Conservation (phyloP, 2,329 filamentous ascomycete species). For the Claviceps purpurea region DNA sequence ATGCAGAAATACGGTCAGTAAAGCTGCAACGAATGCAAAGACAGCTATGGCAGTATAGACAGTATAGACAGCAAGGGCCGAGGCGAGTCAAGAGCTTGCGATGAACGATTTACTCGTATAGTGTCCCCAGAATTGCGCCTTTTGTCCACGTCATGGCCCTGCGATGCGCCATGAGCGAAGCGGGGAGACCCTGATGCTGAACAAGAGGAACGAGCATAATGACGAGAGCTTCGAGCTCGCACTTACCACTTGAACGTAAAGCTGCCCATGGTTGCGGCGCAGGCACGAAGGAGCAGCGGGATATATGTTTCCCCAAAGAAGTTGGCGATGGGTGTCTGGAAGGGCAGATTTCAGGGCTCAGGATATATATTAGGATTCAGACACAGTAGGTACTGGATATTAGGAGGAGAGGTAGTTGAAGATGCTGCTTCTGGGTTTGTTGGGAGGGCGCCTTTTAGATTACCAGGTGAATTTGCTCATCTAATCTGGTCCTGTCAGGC, state of each 20-base stretch:
- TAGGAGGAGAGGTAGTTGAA: no score
- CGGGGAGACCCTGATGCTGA: background rate
- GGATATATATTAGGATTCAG: no score
- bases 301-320: background rate
- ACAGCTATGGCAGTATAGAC: no score
- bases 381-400: no score
- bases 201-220: no score
- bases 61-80: background rate
- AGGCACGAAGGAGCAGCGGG: background rate
- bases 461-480: no score
- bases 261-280: slow-evolving; percentile 41
- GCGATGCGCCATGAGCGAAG: background rate
- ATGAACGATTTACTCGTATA: background rate
- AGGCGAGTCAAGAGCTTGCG: background rate
- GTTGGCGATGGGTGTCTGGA: background rate
- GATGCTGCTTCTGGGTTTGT: no score
- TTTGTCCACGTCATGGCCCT: background rate
- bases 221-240: background rate
- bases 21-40: no score
- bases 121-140: no score
- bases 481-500: no score
- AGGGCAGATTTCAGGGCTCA: background rate
- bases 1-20: slow-evolving; percentile 4
- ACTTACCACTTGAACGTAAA: slow-evolving; percentile 60
- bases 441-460: no score